Percentiles rank a stretch among this genome's conserved stretches.
phyloP scores from a whole-genome alignment of 805 yeast genomes.

The Candida yuanshanica region DNA sequence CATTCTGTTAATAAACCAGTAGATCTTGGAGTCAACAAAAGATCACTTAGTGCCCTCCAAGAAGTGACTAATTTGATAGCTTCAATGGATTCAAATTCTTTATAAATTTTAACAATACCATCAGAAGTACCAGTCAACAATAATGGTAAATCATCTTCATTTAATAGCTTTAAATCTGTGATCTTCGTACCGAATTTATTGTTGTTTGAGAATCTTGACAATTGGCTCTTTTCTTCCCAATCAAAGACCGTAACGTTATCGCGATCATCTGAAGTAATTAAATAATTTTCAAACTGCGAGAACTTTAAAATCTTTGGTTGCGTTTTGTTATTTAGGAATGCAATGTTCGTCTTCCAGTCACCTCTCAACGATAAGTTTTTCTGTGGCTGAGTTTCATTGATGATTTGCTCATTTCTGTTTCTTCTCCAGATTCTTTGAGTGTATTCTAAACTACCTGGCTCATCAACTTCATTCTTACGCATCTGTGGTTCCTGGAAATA shows the following conservation, averaged over 20 bases:
- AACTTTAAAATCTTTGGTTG: slow-evolving; percentile 77
- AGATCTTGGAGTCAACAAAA: slow-evolving; percentile 72
- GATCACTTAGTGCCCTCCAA: slow-evolving; percentile 90
- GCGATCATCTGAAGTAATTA: slow-evolving; percentile 76
- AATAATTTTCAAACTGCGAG: slow-evolving; percentile 84
- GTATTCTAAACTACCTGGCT: slow-evolving; percentile 86
- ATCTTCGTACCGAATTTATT: slow-evolving; percentile 86
- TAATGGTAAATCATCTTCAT: slow-evolving; percentile 88
- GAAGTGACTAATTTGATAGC: slow-evolving; percentile 66
- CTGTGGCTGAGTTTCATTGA: slow-evolving; percentile 86
- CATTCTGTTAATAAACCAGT: slow-evolving; percentile 87
- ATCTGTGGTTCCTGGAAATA: slow-evolving; percentile 96
- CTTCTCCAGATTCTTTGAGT: slow-evolving; percentile 83
- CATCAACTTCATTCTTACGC: slow-evolving; percentile 78
- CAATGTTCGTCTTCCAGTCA: slow-evolving; percentile 68
- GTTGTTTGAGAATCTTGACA: slow-evolving; percentile 72
- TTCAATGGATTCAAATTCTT: slow-evolving; percentile 57
- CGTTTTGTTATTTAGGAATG: slow-evolving; percentile 61
- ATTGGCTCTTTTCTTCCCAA: slow-evolving; percentile 58
- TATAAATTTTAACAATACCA: slow-evolving; percentile 86
- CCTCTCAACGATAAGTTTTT: slow-evolving; percentile 79
- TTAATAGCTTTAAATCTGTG: slow-evolving; percentile 78
- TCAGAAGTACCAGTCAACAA: slow-evolving; percentile 87
- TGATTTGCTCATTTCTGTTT: slow-evolving; percentile 79
- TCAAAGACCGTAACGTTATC: slow-evolving; percentile 85